Evolutionary conservation across 2,329 filamentous ascomycete genomes (phyloP).

Genomic region (Aspergillus tubingensis): DNA sequence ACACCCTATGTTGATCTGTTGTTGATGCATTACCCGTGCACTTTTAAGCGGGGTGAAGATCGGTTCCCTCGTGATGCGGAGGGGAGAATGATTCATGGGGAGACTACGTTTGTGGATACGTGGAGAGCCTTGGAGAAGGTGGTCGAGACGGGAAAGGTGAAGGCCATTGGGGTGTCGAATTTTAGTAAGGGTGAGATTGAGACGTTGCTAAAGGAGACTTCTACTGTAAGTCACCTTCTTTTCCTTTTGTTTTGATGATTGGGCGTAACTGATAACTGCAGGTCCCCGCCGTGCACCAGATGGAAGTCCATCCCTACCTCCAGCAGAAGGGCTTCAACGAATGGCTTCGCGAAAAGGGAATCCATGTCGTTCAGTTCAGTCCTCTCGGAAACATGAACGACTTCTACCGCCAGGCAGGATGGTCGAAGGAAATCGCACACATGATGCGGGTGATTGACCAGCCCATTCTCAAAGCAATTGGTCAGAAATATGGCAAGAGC

Average conservation of each 20-base stretch:
- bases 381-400: slow-evolving; percentile 62
- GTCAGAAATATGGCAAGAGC: slow-evolving; percentile 53
- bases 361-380: slow-evolving; percentile 61
- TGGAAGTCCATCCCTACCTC: slow-evolving; percentile 66
- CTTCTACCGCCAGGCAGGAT: slow-evolving; percentile 49
- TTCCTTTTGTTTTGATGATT: not conserved
- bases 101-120: slow-evolving; percentile 51
- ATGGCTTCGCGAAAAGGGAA: slow-evolving; percentile 54
- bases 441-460: slow-evolving; percentile 46
- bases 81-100: slow-evolving; percentile 53
- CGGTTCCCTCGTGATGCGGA: slow-evolving; percentile 53
- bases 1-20: slow-evolving; percentile 66
- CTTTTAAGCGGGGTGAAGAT: slow-evolving; percentile 17
- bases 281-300: slow-evolving; percentile 62
- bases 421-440: slow-evolving; percentile 61
- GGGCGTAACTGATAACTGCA: slow-evolving; percentile 29
- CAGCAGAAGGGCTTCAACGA: slow-evolving; percentile 47
- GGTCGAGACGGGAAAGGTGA: slow-evolving; percentile 28
- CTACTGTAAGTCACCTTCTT: slow-evolving; percentile 10
- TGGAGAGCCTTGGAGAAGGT: slow-evolving; percentile 35
- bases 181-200: slow-evolving; percentile 34
- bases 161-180: slow-evolving; percentile 33
- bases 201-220: slow-evolving; percentile 33
- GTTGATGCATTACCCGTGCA: slow-evolving; percentile 58
- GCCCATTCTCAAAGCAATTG: slow-evolving; percentile 54